Evolutionary conservation across 164 flowering plant species (phyloP).

Genomic region (Vitis rotundifolia): DNA sequence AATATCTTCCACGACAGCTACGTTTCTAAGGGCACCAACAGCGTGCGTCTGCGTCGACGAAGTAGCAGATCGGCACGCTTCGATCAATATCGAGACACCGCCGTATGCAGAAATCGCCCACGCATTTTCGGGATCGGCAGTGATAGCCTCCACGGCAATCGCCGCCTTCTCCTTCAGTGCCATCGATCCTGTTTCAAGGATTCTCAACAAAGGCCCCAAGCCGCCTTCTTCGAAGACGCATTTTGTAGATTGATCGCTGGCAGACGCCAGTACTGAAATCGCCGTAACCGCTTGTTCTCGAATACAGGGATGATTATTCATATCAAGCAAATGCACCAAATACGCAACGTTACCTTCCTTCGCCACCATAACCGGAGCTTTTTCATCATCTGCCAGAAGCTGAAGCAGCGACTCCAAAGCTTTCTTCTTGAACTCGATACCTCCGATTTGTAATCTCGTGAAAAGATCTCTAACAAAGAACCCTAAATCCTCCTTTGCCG

Average conservation of each 20-base stretch:
- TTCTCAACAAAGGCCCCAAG: conserved; percentile 65
- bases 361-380: conserved; percentile 48
- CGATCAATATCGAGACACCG: conserved; percentile 58
- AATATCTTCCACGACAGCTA: conserved; percentile 51
- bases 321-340: conserved; percentile 60
- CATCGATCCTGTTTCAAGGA: conserved; percentile 59
- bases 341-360: conserved; percentile 60
- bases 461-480: conserved; percentile 68
- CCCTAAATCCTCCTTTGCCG: conserved; percentile 50
- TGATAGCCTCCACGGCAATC: conserved; percentile 63
- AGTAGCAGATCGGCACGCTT: conserved; percentile 69
- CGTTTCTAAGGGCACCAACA: conserved; percentile 61
- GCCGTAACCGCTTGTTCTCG: conserved; percentile 59
- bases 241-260: conserved; percentile 42
- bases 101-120: conserved; percentile 87
- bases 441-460: conserved; percentile 77
- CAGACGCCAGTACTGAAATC: conserved; percentile 49
- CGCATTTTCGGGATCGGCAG: conserved; percentile 66
- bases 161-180: conserved; percentile 63
- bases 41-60: conserved; percentile 39
- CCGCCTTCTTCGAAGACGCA: conserved; percentile 74
- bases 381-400: conserved; percentile 48
- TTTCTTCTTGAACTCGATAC: conserved; percentile 71
- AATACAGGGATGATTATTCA: conserved; percentile 26
- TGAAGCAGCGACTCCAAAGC: conserved; percentile 71